Base-by-base conservation (phyloP, 345 rosid species). In the Adansonia digitata region DNA sequence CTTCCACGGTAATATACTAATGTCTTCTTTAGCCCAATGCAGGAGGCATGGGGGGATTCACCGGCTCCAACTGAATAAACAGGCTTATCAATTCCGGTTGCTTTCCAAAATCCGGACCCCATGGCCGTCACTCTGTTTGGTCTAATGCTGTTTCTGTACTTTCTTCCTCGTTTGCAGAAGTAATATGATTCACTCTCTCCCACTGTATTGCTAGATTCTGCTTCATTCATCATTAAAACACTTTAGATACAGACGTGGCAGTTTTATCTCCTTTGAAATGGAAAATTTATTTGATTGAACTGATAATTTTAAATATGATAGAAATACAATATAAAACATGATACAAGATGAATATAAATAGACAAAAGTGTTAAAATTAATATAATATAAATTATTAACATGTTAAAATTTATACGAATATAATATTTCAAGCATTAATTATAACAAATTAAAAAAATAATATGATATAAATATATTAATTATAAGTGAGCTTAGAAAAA, bases 51-150 rank as follows among this genome's bases (percentile, higher is more conserved):
- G 69, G 81, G 79, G 69, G 81, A 85, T 70, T 79, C 80, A 43
- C 80, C 84, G 7, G 65, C 78, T 0, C 17, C 8, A 26, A 55
- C 69, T 0, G 90, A 76, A 62, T 83, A 82, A 15, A 94, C 89
- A 0, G 88, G 93, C 75, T 90, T 92, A 78, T 94, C 98, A 39
- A 94, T 94, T 55, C 97, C 97, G 0, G 98, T 94, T 18, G 98
- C 98, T 82, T 94, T 94, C 98, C 98, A 94, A 51, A 94, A 94
- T 27, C 98, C 98, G 0, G 98, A 92, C 5, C 93, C 90, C n/a
- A n/a, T n/a, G n/a, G n/a, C n/a, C 0, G 98, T 94, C 55, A 92
- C 97, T 76, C 98, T 82, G 72, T 94, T 92, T 5, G 98, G 98
- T 77, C 98, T 88, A 49, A 94, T 73, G 82, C 98, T 94, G 85